phyloP scores from a whole-genome alignment of 495 filamentous ascomycete species.

The Monascus purpureus region DNA sequence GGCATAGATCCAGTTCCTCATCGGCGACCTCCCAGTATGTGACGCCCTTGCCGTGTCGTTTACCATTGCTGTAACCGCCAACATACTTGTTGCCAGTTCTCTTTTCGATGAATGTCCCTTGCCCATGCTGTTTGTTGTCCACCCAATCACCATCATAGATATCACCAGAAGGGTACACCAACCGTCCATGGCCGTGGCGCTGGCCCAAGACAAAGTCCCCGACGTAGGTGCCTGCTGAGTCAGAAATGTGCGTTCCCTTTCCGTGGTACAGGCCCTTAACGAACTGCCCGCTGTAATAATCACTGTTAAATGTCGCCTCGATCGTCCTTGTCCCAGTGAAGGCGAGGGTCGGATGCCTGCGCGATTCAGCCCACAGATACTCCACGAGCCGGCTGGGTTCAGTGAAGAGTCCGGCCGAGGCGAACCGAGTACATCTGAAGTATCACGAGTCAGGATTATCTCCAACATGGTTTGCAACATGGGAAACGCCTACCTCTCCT shows the following conservation, averaged over 20 bases:
- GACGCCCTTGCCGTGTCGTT: conserved; percentile 47
- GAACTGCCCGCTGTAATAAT: conserved; percentile 35
- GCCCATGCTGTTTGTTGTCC: conserved; percentile 41
- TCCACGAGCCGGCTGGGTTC: conserved; percentile 31
- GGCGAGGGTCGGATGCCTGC: conserved; percentile 29
- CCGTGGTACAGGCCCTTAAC: conserved; percentile 38
- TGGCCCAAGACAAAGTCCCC: conserved; percentile 39
- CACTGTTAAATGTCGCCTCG: conserved; percentile 30
- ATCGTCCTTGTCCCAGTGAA: conserved; percentile 31
- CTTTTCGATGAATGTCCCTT: conserved; percentile 43
- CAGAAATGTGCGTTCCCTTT: conserved; percentile 37
- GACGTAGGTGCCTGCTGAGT: conserved; percentile 39
- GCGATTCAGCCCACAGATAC: conserved; percentile 31
- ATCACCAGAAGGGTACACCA: conserved; percentile 49
- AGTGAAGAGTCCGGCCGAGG: conserved; percentile 25
- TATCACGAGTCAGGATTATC: conserved; percentile 6
- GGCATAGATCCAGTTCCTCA: conserved; percentile 46
- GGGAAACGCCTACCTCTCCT: conserved; percentile 19
- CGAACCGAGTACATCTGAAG: conserved; percentile 20
- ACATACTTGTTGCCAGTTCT: conserved; percentile 49
- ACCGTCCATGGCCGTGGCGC: conserved; percentile 40
- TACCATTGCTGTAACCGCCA: conserved; percentile 49
- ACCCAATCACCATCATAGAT: conserved; percentile 48
- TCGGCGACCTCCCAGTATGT: conserved; percentile 50
- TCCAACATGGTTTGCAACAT: neutral